Evolutionary conservation across 1,284 basidiomycete species (phyloP).

Genomic region (Rhodotorula sp.): DNA sequence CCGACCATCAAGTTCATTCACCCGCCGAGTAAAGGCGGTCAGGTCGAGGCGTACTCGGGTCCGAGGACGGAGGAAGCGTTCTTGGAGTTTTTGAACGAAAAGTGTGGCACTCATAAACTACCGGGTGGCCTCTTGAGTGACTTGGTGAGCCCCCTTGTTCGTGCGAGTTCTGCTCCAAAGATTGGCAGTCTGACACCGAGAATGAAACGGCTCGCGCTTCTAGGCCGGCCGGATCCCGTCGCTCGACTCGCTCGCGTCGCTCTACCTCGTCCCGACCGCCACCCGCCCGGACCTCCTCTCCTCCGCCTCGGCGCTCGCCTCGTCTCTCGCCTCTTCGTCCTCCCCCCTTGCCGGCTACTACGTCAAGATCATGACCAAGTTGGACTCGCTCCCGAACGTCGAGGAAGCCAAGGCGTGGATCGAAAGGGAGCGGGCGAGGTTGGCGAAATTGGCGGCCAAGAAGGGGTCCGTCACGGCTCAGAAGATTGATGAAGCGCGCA

Average conservation of each 20-base stretch:
- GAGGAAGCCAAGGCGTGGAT: slow-evolving; percentile 73
- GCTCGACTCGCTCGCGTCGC: slow-evolving; percentile 73
- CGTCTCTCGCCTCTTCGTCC: slow-evolving; percentile 35
- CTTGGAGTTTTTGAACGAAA: slow-evolving; percentile 67
- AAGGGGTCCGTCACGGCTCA: slow-evolving; percentile 62
- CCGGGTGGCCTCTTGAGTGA: slow-evolving; percentile 76
- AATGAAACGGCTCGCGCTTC: neutral
- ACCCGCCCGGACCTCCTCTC: slow-evolving; percentile 62
- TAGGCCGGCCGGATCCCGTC: slow-evolving; percentile 76
- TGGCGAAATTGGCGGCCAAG: slow-evolving; percentile 60
- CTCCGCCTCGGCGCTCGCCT: slow-evolving; percentile 54
- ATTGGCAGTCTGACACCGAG: neutral
- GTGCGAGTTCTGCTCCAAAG: too few species aligned
- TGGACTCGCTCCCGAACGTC: slow-evolving; percentile 50
- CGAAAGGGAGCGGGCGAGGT: slow-evolving; percentile 78
- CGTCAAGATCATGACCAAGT: slow-evolving; percentile 85
- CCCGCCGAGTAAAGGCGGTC: slow-evolving; percentile 59
- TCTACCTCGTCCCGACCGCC: slow-evolving; percentile 67
- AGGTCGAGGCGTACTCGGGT: slow-evolving; percentile 53
- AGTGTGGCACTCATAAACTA: slow-evolving; percentile 80
- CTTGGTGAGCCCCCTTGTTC: slow-evolving; percentile 53
- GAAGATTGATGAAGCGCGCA: slow-evolving; percentile 91
- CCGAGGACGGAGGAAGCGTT: slow-evolving; percentile 53
- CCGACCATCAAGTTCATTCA: slow-evolving; percentile 72
- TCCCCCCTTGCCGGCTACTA: slow-evolving; percentile 70